phyloP scores from a whole-genome alignment of 495 filamentous ascomycete species.

The Penicillium paxilli region DNA sequence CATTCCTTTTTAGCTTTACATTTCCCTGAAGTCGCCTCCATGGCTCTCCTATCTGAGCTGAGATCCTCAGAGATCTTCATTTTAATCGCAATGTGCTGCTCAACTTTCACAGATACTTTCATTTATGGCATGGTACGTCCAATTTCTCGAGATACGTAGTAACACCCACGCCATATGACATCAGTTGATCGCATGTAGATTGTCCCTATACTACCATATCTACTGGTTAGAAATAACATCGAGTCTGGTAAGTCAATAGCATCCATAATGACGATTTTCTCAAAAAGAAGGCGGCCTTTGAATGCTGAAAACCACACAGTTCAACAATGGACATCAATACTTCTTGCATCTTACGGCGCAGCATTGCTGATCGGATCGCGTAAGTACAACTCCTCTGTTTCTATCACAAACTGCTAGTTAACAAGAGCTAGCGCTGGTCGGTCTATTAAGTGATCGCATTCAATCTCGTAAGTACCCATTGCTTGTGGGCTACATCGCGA shows the following conservation, averaged over 20 bases:
- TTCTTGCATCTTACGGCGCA: slow-evolving; percentile 2
- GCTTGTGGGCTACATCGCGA: slow-evolving; percentile 3
- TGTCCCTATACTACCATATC: slow-evolving; percentile 6
- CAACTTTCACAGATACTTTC: slow-evolving; percentile 8
- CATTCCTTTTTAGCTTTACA: too few relatives aligned
- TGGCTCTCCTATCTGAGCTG: background rate
- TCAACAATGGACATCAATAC: slow-evolving; percentile 7
- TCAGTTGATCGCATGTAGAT: background rate
- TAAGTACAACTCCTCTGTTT: background rate
- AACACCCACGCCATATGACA: too few relatives aligned
- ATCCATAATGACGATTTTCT: too few relatives aligned
- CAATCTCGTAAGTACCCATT: slow-evolving; percentile 2
- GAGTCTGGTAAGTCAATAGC: too few relatives aligned
- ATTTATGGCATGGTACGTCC: slow-evolving; percentile 11
- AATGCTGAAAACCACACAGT: too few relatives aligned
- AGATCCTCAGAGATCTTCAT: background rate
- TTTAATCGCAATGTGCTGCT: slow-evolving; percentile 4
- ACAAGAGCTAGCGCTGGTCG: background rate
- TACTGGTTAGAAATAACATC: background rate
- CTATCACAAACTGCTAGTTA: background rate
- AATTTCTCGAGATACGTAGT: too few relatives aligned
- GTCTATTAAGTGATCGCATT: slow-evolving; percentile 4
- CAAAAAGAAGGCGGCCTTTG: too few relatives aligned
- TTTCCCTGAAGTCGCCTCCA: background rate
- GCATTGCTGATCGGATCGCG: slow-evolving; percentile 5